Evolutionary conservation across 2,329 filamentous ascomycete species (phyloP).

Genomic region (Penicillium vulpinum): DNA sequence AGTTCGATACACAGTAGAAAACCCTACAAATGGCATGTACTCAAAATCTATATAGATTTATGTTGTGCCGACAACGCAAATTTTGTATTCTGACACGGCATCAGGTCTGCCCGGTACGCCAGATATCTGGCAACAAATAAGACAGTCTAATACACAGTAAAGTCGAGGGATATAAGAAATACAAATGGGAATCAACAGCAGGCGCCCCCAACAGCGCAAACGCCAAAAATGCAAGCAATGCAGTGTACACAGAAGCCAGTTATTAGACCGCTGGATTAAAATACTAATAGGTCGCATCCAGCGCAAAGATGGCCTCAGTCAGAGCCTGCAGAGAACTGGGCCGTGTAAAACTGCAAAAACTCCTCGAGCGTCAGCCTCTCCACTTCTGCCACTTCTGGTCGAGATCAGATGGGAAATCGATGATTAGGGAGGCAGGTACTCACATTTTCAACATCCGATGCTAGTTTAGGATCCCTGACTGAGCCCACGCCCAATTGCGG

Average conservation of each 20-base stretch:
- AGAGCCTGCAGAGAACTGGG: slow-evolving; percentile 36
- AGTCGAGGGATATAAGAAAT: slow-evolving; percentile 3
- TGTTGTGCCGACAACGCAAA: neutral
- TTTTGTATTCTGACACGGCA: neutral
- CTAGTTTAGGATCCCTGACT: slow-evolving; percentile 33
- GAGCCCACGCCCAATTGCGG: slow-evolving; percentile 46
- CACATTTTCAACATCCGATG: slow-evolving; percentile 47
- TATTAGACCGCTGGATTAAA: neutral
- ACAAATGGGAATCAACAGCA: slow-evolving; percentile 10
- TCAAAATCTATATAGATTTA: neutral
- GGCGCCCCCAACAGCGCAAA: slow-evolving; percentile 13
- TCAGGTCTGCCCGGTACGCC: neutral
- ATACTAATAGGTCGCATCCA: neutral
- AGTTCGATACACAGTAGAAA: neutral
- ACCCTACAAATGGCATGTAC: neutral
- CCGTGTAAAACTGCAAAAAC: slow-evolving; percentile 40
- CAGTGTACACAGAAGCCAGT: slow-evolving; percentile 3
- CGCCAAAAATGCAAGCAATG: slow-evolving; percentile 22
- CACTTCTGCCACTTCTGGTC: slow-evolving; percentile 7
- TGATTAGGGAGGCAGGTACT: slow-evolving; percentile 23
- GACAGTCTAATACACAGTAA: neutral
- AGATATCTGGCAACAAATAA: neutral
- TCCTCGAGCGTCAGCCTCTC: slow-evolving; percentile 33
- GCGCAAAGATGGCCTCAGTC: slow-evolving; percentile 23
- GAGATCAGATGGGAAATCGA: neutral